Conservation (phyloP, 2,329 filamentous ascomycete species). For the Colletotrichum australisinense region DNA sequence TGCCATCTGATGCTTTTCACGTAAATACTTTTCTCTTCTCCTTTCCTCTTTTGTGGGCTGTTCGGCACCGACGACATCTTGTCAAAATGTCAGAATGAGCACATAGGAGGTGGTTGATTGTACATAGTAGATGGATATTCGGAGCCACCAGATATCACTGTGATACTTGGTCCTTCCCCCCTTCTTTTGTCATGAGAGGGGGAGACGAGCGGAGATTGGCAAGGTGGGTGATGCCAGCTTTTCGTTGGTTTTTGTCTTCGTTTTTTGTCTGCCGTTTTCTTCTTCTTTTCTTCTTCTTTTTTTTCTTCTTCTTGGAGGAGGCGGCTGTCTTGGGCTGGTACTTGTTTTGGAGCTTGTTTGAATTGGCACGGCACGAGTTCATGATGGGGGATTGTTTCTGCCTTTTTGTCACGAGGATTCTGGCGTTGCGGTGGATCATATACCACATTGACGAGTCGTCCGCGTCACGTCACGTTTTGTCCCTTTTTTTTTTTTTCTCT, state of each 20-base stretch:
- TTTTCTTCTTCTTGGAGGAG: not conserved
- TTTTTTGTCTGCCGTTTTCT: no score
- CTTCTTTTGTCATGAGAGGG: not conserved
- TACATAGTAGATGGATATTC: slow-evolving; percentile 23
- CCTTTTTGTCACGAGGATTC: slow-evolving; percentile 20
- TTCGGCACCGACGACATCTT: not conserved
- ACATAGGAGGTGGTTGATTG: not conserved
- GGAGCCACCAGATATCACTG: not conserved
- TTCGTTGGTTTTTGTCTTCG: not conserved
- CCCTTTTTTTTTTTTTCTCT: not conserved
- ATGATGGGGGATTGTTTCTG: slow-evolving; percentile 26
- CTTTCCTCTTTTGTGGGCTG: not conserved
- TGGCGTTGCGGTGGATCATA: slow-evolving; percentile 35
- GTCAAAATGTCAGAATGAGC: not conserved
- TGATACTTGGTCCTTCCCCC: not conserved
- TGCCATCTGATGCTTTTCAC: not conserved
- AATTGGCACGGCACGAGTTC: slow-evolving; percentile 11
- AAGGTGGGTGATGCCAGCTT: not conserved
- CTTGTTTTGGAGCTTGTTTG: not conserved
- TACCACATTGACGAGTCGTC: slow-evolving; percentile 35
- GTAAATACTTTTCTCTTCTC: slow-evolving; percentile 22
- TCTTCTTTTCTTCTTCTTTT: not conserved
- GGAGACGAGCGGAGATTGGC: not conserved
- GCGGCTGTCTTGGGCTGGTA: slow-evolving; percentile 12
- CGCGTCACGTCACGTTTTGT: slow-evolving; percentile 27